Conservation (phyloP, 352 stramenopile genomes). For the Lagenidium giganteum region DNA sequence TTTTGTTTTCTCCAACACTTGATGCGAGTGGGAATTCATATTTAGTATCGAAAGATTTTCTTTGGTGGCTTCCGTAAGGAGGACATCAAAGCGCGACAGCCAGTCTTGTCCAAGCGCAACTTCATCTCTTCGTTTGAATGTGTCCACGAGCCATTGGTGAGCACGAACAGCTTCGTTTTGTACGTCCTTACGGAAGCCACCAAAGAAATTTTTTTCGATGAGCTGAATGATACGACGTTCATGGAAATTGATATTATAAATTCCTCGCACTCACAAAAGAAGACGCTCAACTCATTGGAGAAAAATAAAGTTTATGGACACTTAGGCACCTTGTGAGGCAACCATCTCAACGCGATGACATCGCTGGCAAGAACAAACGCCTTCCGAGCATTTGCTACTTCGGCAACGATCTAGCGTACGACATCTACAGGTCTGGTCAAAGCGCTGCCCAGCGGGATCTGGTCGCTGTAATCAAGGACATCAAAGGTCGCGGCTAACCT, state of each 20-base stretch:
- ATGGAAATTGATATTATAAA: no score
- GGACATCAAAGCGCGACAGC: conserved; percentile 36
- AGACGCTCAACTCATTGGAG: no score
- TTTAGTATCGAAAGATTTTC: no score
- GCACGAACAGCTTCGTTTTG: conserved; percentile 39
- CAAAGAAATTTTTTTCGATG: conserved; percentile 52
- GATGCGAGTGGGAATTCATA: no score
- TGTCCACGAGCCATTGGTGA: conserved; percentile 47
- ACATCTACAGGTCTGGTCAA: conserved; percentile 27
- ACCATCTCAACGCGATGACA: no score
- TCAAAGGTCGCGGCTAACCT: no score
- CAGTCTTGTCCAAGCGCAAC: conserved; percentile 41
- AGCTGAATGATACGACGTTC: conserved; percentile 42
- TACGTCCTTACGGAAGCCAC: conserved; percentile 41
- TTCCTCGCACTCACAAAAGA: no score
- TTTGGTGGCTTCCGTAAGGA: conserved; percentile 44
- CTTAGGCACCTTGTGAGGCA: no score
- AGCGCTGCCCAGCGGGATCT: conserved; percentile 33
- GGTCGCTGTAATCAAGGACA: conserved; percentile 44
- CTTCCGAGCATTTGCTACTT: conserved; percentile 66
- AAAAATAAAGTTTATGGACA: no score
- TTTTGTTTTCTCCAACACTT: no score
- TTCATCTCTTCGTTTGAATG: conserved; percentile 53
- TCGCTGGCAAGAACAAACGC: no score
- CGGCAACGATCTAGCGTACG: conserved; percentile 42